These are phyloP conservation scores for Aechmea fasciata DNA, from an alignment of 176 grass and related monocot genomes.

Conservation along the genomic window DNA sequence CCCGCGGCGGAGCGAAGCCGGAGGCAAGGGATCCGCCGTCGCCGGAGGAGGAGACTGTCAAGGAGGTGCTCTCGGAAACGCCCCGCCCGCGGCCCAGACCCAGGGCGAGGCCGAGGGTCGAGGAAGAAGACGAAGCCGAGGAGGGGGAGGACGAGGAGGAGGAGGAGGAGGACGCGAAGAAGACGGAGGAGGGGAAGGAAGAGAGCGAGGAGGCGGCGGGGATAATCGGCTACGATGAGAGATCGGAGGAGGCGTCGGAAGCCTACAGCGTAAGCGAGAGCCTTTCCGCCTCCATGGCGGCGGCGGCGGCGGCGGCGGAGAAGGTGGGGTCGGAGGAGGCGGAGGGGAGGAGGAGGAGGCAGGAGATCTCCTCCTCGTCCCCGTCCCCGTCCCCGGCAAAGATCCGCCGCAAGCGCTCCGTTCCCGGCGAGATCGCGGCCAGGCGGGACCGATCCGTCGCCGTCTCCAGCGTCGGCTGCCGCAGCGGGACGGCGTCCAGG, in stretches of 20 bases:
- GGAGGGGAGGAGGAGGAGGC: slow-evolving; percentile 16
- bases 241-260: slow-evolving; percentile 12
- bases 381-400: slow-evolving; percentile 22
- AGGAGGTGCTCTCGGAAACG: slow-evolving; percentile 51
- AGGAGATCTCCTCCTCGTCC: no score
- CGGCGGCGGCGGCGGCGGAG: slow-evolving; percentile 2
- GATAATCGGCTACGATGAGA: not conserved
- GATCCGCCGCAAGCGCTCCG: not conserved
- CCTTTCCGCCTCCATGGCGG: slow-evolving; percentile 8
- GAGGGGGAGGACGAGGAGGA: not conserved
- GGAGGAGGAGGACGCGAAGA: slow-evolving; percentile 7
- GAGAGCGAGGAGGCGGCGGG: not conserved
- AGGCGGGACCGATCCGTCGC: slow-evolving; percentile 30
- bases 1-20: not conserved
- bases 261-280: slow-evolving; percentile 18
- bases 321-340: not conserved
- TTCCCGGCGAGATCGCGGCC: not conserved
- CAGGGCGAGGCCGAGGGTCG: no score
- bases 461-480: slow-evolving; percentile 40
- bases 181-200: not conserved
- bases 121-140: no score
- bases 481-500: slow-evolving; percentile 30
- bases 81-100: slow-evolving; percentile 10
- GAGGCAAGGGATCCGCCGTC: slow-evolving; percentile 8
- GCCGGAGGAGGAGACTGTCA: slow-evolving; percentile 42